phyloP scores from a whole-genome alignment of 768 basidiomycete species.

The Boletus reticulatus region DNA sequence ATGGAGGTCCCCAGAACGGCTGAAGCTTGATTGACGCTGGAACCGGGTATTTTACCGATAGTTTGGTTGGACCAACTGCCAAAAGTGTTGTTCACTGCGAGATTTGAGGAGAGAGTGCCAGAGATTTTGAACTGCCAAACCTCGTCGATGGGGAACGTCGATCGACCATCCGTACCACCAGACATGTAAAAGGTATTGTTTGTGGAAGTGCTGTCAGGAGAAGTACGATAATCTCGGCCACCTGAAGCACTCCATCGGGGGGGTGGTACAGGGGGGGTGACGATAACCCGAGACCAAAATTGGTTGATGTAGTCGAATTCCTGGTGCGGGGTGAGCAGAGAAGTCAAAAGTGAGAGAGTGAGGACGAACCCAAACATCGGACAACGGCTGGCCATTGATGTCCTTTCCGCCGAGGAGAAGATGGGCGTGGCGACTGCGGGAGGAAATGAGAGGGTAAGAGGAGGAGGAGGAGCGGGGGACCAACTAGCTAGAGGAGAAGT shows the following conservation, averaged over 20 bases:
- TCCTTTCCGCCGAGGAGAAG: constrained; percentile 72
- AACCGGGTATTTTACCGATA: constrained; percentile 33
- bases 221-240: constrained; percentile 62
- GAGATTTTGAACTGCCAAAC: constrained; percentile 70
- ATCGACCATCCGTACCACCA: constrained; percentile 60
- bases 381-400: constrained; percentile 48
- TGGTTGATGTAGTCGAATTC: constrained; percentile 75
- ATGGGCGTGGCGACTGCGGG: constrained; percentile 65
- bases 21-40: constrained; percentile 50
- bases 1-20: constrained; percentile 53
- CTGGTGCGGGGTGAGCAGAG: constrained; percentile 35
- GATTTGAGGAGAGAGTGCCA: constrained; percentile 71
- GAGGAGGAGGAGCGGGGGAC: constrained; percentile 29
- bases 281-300: constrained; percentile 66
- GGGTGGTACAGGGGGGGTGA: constrained; percentile 54
- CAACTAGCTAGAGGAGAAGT: constrained; percentile 82
- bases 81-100: constrained; percentile 40
- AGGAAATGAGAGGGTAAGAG: constrained; percentile 14
- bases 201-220: constrained; percentile 29
- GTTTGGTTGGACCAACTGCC: constrained; percentile 61
- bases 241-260: constrained; percentile 72
- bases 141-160: constrained; percentile 52
- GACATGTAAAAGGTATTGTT: constrained; percentile 74
- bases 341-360: background rate
- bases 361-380: constrained; percentile 70